phyloP scores from a whole-genome alignment of 768 basidiomycete genomes.

The Steccherinum ochraceum region DNA sequence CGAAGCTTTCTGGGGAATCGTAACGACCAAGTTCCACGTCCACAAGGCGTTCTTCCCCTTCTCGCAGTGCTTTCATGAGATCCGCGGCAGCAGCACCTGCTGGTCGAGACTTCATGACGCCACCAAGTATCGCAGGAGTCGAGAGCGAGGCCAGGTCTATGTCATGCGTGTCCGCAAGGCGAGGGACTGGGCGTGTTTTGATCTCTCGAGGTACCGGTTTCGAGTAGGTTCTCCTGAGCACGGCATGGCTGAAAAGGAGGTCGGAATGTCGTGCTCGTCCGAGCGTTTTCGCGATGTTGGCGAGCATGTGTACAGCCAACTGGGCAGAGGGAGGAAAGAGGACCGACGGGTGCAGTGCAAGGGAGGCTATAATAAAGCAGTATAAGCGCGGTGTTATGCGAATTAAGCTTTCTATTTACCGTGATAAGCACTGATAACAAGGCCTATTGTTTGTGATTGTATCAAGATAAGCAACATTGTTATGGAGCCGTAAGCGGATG shows the following conservation, averaged over 20 bases:
- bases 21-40: slow-evolving; percentile 20
- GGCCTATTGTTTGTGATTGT: not conserved
- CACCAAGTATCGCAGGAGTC: not conserved
- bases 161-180: not conserved
- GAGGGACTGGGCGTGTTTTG: not conserved
- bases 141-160: not conserved
- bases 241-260: not conserved
- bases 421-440: too few species aligned
- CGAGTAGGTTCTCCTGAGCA: not conserved
- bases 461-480: too few species aligned
- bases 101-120: too few species aligned
- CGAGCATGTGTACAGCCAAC: not conserved
- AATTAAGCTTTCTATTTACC: too few species aligned
- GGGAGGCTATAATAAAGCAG: not conserved
- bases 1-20: slow-evolving; percentile 7
- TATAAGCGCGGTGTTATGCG: not conserved
- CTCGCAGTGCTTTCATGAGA: slow-evolving; percentile 11
- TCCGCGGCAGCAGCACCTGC: not conserved
- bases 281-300: not conserved
- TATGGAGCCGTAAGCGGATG: too few species aligned
- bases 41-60: slow-evolving; percentile 11
- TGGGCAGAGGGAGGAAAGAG: not conserved
- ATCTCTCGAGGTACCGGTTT: not conserved
- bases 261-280: not conserved
- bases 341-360: not conserved